Evolutionary conservation across 495 filamentous ascomycete species (phyloP).

Genomic region (Podospora bellae-mahoneyi): DNA sequence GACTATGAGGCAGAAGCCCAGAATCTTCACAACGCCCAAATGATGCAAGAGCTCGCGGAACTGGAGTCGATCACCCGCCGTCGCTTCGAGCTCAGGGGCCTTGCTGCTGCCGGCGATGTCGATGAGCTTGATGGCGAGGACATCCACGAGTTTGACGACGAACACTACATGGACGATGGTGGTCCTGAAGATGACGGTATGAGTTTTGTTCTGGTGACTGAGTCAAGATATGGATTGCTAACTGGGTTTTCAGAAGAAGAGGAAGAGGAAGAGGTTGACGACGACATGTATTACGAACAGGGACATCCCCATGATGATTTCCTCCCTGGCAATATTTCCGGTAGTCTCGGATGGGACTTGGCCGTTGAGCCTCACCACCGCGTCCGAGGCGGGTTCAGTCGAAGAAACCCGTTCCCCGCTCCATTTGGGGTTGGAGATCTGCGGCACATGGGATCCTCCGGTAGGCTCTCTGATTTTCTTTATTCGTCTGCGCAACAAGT

Average conservation of each 20-base stretch:
- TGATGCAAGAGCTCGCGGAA: background rate
- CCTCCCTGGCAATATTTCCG: constrained; percentile 35
- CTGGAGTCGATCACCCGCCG: constrained; percentile 40
- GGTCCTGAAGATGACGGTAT: constrained; percentile 60
- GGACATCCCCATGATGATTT: constrained; percentile 53
- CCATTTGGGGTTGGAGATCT: constrained; percentile 46
- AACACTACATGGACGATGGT: constrained; percentile 66
- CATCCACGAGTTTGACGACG: constrained; percentile 43
- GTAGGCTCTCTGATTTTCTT: constrained; percentile 31
- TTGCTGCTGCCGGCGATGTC: background rate
- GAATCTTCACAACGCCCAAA: constrained; percentile 38
- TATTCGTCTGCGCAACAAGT: background rate
- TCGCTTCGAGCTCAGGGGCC: constrained; percentile 50
- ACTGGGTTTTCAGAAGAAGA: constrained; percentile 16
- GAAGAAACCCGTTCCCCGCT: constrained; percentile 33
- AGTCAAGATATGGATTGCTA: constrained; percentile 16
- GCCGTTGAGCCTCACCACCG: constrained; percentile 38
- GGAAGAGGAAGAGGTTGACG: constrained; percentile 68
- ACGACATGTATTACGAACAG: constrained; percentile 62
- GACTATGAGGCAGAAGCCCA: constrained; percentile 48
- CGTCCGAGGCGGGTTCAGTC: constrained; percentile 31
- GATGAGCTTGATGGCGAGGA: constrained; percentile 51
- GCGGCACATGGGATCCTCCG: constrained; percentile 37
- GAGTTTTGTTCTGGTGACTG: constrained; percentile 12
- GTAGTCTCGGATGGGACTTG: constrained; percentile 48